Percentiles rank a stretch among this genome's conserved stretches.
phyloP scores from a whole-genome alignment of 371 early-diverging fungal species.

The Choanephora cucurbitarum region DNA sequence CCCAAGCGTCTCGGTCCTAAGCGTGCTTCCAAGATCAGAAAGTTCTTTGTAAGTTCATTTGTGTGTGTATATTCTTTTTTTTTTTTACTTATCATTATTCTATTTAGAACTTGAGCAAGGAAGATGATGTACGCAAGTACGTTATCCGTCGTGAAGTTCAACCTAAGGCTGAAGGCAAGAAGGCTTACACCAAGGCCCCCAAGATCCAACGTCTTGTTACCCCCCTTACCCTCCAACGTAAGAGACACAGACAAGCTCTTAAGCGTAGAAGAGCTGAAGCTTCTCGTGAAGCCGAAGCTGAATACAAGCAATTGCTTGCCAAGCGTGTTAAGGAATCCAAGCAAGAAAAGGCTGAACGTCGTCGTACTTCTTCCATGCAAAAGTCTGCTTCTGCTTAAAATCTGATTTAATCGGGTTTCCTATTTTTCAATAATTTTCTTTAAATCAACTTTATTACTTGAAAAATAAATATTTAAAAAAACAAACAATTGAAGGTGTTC shows the following conservation, averaged over 20 bases:
- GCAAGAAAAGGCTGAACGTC: conserved; percentile 71
- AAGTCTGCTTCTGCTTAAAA: conserved; percentile 53
- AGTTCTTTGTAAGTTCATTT: conserved; percentile 82
- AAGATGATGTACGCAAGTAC: conserved; percentile 98
- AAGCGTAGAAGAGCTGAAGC: conserved; percentile 83
- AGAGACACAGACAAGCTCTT: conserved; percentile 82
- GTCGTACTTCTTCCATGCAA: conserved; percentile 67
- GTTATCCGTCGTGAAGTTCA: conserved; percentile 96
- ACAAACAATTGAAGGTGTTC: no score
- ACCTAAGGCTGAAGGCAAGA: conserved; percentile 87
- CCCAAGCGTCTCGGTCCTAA: conserved; percentile 99
- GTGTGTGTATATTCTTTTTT: background rate
- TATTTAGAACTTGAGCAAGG: conserved; percentile 80
- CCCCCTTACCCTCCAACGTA: conserved; percentile 94
- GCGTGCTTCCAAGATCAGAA: conserved; percentile 98
- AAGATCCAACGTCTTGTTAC: conserved; percentile 99
- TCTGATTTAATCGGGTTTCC: no score
- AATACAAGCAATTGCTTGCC: conserved; percentile 92
- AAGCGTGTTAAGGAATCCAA: conserved; percentile 91
- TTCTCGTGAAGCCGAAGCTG: conserved; percentile 87
- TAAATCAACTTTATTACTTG: no score
- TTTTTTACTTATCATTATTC: background rate
- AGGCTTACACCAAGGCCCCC: conserved; percentile 93
- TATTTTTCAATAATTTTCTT: no score
- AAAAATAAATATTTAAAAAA: no score